Evolutionary conservation across 129 eudicot species (phyloP), one percentile per base, ranked within the genome.

Genomic region (Heracleum sosnowskyi): DNA sequence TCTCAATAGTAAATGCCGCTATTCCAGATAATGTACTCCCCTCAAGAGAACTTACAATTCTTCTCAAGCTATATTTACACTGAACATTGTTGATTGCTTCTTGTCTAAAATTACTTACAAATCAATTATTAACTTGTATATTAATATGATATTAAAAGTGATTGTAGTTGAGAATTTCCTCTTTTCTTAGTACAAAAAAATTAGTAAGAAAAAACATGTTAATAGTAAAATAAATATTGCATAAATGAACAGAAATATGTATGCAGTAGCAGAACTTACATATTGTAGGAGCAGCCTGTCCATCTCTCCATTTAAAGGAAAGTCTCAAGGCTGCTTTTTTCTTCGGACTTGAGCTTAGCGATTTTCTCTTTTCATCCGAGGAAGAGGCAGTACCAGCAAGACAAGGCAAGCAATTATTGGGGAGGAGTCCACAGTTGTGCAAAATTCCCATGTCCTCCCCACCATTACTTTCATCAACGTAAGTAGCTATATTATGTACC

Each of bases 261-360:
- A 73, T 20, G 15, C 5, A 37, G 46, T 10, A 69, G 35, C 41
- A 34, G 45, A 0, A 44, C 86, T 85, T 73, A 89, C 92, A 74
- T 80, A 89, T 35, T 6, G 81, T 28, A 28, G 90, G 76, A 80
- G 81, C 80, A 36, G 79, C 24, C 3, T 76, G 81, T 26, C 80
- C 86, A 28, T 89, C 92, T 75, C 76, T 84, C 88, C 86, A 70
- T 82, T 81, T 86, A 73, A 89, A 86, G 57, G 92, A 86, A 74
- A 83, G 64, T 10, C 77, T 79, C 28, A 76, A 15, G 1, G 85
- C 82, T 12, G 80, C 35, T 53, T 70, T 83, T 81, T 84, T 88
- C 85, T 69, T 83, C 9, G 84, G 49, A 45, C 86, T 82, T 20
- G 83, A 78, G 74, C 80, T 79, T 17, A 62, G 77, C 1, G 86